Base-by-base conservation (phyloP, 1,284 basidiomycete genomes). In the Pseudozyma pruni region DNA sequence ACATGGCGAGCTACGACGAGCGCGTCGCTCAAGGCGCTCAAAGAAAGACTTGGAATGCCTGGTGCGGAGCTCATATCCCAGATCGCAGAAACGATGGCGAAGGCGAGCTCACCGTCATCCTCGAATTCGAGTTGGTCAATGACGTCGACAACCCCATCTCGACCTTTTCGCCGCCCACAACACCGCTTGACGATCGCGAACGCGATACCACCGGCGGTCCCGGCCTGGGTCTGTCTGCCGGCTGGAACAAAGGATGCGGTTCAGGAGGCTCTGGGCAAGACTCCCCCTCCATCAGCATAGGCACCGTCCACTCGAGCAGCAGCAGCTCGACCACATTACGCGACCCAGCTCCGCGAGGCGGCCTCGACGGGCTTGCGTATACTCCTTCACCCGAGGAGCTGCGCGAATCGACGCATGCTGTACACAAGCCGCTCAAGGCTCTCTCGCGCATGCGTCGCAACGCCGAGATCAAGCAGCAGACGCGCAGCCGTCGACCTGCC, bases 41-140 rank as follows among this genome's bases (percentile, higher is more conserved):
- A 86, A 39, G 84, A 85, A 16, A 83, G 85, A n/a, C 29, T 4
- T 94, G 92, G 92, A 88, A 88, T 0, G 91, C 90, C 71, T 93
- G 91, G 90, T 92, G 91, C 72, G 91, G 91, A 0, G 87, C 90
- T 0, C 91, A 93, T 81, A 31, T 67, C 23, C 67, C 68, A 3
- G 57, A 67, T 35, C 43, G 63, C 39, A 41, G 45, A 20, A 50
- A 56, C 29, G 68, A 73, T 17, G 54, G 35, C 23, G 61, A 69
- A 13, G 53, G 53, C 33, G 61, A 66, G 29, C 46, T 71, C 22
- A 60, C 73, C n/a, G 72, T 72, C 35, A 59, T 79, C 3, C 86
- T 94, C 75, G 92, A 94, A 79, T 91, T 94, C 70, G 92, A 94
- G 82, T 85, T 92, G 20, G 90, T 93, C 76, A 83, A 85, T 44